Evolutionary conservation across 257 asterid genomes (phyloP), one percentile per base, ranked within the genome.

Genomic region (Agastache rugosa): DNA sequence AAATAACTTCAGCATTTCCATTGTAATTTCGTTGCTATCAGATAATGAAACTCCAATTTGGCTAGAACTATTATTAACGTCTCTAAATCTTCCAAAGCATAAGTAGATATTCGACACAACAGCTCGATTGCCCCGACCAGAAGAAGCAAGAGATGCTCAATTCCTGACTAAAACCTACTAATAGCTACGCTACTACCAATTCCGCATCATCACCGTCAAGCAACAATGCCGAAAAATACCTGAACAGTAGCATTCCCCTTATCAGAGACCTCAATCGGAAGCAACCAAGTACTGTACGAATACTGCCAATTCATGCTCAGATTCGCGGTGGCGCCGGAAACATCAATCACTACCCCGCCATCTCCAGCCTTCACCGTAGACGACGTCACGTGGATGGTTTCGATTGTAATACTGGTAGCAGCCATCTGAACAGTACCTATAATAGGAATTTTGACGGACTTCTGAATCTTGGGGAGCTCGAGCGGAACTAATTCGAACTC

Each of bases 241-340:
- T 88, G 85, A 76, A 95, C 77, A 22, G 82, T 77, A 35, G 98
- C 98, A 23, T 72, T 77, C 56, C 99, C 99, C 77, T 84, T 37
- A 79, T 95, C 99, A 22, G 89, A 63, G 75, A 95, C 77, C 6
- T 79, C 34, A 79, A 92, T 44, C 0, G 97, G 96, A 67, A 95
- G 8, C 75, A 61, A 84, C 96, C 93, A 89, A 53, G 80, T 78
- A 17, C 72, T 81, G 82, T 95, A 95, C 0, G 90, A 77, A 82
- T 95, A 95, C 85, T 78, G 73, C 99, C 99, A 95, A 63, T 82
- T 71, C 96, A 89, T 68, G 68, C 88, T 85, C 86, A 95, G 44
- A 83, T 89, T 87, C 0, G 96, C 99, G 20, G 93, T 90, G 51
- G 98, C 97, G 0, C 92, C 97, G 65, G 96, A 78, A 65, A 89